Percentiles rank a stretch among this genome's conserved stretches.
Conservation (phyloP, 805 yeast species). For the Ogataea kodamae region DNA sequence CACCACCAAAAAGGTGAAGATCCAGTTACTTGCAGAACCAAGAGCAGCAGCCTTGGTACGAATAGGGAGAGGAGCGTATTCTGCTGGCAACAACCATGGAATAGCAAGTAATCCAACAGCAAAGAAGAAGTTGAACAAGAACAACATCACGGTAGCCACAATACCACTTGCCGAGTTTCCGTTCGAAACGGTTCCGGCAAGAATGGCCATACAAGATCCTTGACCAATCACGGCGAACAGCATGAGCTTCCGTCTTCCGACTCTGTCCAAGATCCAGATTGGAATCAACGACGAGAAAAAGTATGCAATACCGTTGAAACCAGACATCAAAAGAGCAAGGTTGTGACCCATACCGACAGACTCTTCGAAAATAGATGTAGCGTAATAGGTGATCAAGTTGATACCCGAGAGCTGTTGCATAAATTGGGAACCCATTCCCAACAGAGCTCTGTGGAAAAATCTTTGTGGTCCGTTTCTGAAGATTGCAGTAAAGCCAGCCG, state of each 20-base stretch:
- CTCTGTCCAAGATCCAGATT: slow-evolving; percentile 46
- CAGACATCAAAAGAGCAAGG: slow-evolving; percentile 37
- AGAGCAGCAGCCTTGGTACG: slow-evolving; percentile 67
- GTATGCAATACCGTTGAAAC: slow-evolving; percentile 41
- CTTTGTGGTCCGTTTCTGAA: slow-evolving; percentile 36
- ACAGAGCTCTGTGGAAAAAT: slow-evolving; percentile 37
- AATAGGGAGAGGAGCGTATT: slow-evolving; percentile 61
- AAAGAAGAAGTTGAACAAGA: slow-evolving; percentile 64
- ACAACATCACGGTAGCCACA: slow-evolving; percentile 50
- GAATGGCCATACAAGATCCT: slow-evolving; percentile 56
- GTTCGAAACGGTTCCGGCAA: slow-evolving; percentile 47
- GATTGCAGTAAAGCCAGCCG: slow-evolving; percentile 49
- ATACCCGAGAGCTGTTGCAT: slow-evolving; percentile 73
- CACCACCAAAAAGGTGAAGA: slow-evolving; percentile 66
- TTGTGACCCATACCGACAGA: slow-evolving; percentile 46
- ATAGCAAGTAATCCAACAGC: slow-evolving; percentile 71
- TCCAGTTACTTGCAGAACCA: slow-evolving; percentile 72
- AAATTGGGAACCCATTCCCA: slow-evolving; percentile 56
- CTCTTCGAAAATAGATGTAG: slow-evolving; percentile 54
- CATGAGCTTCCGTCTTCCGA: slow-evolving; percentile 65
- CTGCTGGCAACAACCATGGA: slow-evolving; percentile 44
- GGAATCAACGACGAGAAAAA: slow-evolving; percentile 50
- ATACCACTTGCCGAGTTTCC: slow-evolving; percentile 41
- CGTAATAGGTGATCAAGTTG: slow-evolving; percentile 69
- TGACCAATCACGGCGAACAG: slow-evolving; percentile 61